Conservation (phyloP, 192 early-diverging fungal species). For the Coemansia sp. region DNA sequence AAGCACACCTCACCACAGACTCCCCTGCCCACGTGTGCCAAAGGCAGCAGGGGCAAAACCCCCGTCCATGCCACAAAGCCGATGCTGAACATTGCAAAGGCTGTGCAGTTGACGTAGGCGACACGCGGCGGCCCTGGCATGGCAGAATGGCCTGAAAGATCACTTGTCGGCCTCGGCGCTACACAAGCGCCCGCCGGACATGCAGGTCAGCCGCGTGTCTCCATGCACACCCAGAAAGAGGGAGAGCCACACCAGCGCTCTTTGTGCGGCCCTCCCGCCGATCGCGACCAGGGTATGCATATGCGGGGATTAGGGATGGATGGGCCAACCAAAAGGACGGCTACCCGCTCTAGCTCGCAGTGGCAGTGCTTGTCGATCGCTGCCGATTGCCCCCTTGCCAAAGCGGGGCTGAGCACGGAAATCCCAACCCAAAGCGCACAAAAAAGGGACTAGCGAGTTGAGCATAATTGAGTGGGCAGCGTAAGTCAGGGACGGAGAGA, state of each 20-base stretch:
- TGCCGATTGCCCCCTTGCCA: background rate
- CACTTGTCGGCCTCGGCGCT: background rate
- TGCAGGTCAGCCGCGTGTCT: background rate
- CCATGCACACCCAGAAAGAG: background rate
- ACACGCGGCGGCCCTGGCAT: too few relatives aligned
- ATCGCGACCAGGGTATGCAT: conserved; percentile 3
- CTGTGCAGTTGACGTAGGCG: too few relatives aligned
- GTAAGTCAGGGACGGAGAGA: background rate
- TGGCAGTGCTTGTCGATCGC: background rate
- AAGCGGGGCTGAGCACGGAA: background rate
- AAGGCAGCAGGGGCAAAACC: too few relatives aligned
- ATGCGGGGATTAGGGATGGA: background rate
- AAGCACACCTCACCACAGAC: too few relatives aligned
- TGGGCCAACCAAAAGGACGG: background rate
- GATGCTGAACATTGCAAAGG: too few relatives aligned
- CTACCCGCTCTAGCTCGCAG: background rate
- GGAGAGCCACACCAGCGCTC: background rate
- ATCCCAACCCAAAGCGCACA: background rate
- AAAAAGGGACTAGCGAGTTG: background rate
- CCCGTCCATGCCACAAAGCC: background rate
- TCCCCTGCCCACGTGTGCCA: background rate
- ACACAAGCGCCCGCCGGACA: background rate
- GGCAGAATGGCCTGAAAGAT: too few relatives aligned
- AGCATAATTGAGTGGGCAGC: background rate
- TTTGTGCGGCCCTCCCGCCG: background rate